Conservation (phyloP, 2,329 filamentous ascomycete species). For the Trichophyton benhamiae region DNA sequence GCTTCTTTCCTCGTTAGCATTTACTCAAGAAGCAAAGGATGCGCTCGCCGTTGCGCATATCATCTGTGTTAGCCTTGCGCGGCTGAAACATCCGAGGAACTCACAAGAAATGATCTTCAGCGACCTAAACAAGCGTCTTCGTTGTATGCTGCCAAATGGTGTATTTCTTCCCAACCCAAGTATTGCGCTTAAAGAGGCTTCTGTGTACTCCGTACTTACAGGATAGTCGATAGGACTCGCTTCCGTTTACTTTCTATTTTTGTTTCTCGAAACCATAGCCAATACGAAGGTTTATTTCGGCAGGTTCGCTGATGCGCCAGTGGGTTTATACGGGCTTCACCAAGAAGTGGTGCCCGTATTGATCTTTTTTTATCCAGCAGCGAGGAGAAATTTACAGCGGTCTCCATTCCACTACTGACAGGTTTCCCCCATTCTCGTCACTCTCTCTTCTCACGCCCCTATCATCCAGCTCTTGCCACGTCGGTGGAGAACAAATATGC, state of each 20-base stretch:
- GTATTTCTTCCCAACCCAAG: background rate
- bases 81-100: slow-evolving; percentile 2
- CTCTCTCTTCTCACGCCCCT: background rate
- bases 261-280: background rate
- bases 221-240: background rate
- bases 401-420: background rate
- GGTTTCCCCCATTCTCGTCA: background rate
- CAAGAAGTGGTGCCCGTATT: slow-evolving; percentile 2
- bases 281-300: slow-evolving; percentile 1
- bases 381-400: background rate
- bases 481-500: slow-evolving; percentile 1
- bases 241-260: background rate
- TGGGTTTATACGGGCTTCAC: background rate
- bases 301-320: background rate
- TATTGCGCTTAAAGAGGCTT: background rate
- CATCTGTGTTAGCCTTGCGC: background rate
- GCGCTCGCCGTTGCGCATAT: background rate
- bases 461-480: background rate
- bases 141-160: background rate
- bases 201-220: background rate
- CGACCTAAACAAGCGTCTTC: background rate
- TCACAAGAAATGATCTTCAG: slow-evolving; percentile 4
- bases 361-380: background rate
- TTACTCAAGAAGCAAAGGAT: background rate
- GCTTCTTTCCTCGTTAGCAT: slow-evolving; percentile 2